Evolutionary conservation across 176 grass and related monocot species (phyloP).

Genomic region (Avena sativa): DNA sequence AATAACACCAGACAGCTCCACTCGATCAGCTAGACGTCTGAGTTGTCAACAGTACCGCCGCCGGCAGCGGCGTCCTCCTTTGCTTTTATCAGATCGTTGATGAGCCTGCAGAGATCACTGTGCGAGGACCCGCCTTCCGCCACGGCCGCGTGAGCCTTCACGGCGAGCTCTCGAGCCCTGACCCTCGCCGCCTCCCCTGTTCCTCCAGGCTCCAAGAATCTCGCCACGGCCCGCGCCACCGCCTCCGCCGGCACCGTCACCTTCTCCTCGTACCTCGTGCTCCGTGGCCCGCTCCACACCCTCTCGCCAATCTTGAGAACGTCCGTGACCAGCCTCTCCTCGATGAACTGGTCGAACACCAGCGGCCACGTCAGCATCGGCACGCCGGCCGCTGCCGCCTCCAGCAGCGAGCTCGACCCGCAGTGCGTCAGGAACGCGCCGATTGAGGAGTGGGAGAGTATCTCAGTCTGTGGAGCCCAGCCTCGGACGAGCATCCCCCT

Average conservation of each 20-base stretch:
- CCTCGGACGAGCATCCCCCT: constrained; percentile 34
- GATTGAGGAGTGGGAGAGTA: not conserved
- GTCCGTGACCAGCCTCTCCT: constrained; percentile 45
- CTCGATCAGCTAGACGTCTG: too few species aligned
- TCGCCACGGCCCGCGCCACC: constrained; percentile 30
- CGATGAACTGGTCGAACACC: constrained; percentile 59
- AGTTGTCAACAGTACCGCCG: too few species aligned
- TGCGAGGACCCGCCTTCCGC: constrained; percentile 33
- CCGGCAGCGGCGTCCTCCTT: too few species aligned
- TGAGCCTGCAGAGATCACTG: not conserved
- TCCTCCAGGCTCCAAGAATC: constrained; percentile 27
- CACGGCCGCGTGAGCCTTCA: constrained; percentile 29
- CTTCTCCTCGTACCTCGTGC: not conserved
- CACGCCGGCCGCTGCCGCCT: constrained; percentile 48
- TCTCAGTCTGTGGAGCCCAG: constrained; percentile 41
- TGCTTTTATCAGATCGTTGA: constrained; percentile 22
- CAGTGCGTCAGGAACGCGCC: constrained; percentile 65
- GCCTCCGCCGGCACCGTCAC: not conserved
- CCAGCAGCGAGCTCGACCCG: constrained; percentile 58
- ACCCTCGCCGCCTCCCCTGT: constrained; percentile 12
- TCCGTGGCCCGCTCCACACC: constrained; percentile 21
- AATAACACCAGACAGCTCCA: too few species aligned
- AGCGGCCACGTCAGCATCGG: constrained; percentile 62
- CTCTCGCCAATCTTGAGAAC: constrained; percentile 15
- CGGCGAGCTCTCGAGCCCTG: constrained; percentile 4